Conservation (phyloP, 2,329 filamentous ascomycete genomes). For the Claviceps arundinis region DNA sequence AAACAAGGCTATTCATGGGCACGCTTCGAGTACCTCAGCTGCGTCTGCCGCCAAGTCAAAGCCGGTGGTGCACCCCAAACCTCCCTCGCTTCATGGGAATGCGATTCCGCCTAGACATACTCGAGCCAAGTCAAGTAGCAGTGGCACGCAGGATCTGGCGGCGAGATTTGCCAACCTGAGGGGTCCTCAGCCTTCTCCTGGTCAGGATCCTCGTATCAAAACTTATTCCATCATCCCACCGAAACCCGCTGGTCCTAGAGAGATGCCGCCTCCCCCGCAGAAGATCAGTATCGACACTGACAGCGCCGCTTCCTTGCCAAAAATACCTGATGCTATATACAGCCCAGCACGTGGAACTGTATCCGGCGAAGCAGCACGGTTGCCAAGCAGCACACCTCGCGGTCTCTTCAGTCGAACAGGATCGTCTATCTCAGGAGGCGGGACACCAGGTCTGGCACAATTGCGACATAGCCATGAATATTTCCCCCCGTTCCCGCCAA, state of each 20-base stretch:
- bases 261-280: slow-evolving; percentile 31
- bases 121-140: slow-evolving; percentile 15
- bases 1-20: slow-evolving; percentile 3
- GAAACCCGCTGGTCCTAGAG: slow-evolving; percentile 33
- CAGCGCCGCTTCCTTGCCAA: slow-evolving; percentile 46
- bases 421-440: slow-evolving; percentile 30
- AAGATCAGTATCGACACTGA: slow-evolving; percentile 35
- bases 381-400: slow-evolving; percentile 51
- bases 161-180: slow-evolving; percentile 46
- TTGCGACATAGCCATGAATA: slow-evolving; percentile 20
- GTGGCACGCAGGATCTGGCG: slow-evolving; percentile 34
- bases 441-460: slow-evolving; percentile 15
- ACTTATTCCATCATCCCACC: slow-evolving; percentile 31
- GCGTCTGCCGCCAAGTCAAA: slow-evolving; percentile 22
- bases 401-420: slow-evolving; percentile 49
- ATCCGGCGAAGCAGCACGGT: slow-evolving; percentile 49
- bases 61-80: slow-evolving; percentile 50
- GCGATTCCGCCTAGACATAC: slow-evolving; percentile 23
- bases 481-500: slow-evolving; percentile 15
- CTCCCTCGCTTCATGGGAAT: slow-evolving; percentile 51
- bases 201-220: slow-evolving; percentile 39
- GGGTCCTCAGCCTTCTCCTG: slow-evolving; percentile 24
- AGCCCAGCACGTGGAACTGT: slow-evolving; percentile 63
- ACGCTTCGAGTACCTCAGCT: slow-evolving; percentile 8
- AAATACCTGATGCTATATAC: slow-evolving; percentile 62